Evolutionary conservation across 1,284 basidiomycete species (phyloP), one percentile per base, ranked within the genome.

Genomic region (Tilletia horrida): DNA sequence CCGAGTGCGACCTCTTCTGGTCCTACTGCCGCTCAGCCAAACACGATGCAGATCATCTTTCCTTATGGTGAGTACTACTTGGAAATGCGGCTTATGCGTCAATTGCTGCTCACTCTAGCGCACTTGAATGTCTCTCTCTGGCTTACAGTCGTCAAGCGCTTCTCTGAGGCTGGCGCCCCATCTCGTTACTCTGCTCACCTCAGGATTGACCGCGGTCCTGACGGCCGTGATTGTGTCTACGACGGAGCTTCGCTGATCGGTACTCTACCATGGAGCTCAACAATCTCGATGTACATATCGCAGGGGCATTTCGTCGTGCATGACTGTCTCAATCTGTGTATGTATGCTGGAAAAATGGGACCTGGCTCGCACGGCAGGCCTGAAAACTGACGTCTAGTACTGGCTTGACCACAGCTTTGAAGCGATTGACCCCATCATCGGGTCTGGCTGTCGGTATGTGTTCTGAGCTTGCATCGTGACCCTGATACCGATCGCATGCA

Each of bases 301-400:
- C 21, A 27, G 23, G 27, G 27, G 50, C 50, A 52, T 13, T 52
- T 52, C 3, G 23, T 27, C 14, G 27, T 52, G 13, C 14, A 7
- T 25, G 50, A 52, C 50, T 52, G 50, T 52, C 50, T 52, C 21
- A 52, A 52, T 14, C 23, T 52, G 50, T 25, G 50, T 52, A 27
- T 23, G 50, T 52, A 14, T 23, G n/a, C 13, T 13, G 18, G 47
- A n/a, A 8, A 8, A 23, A 48, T 9, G 8, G 18, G 8, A 9
- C 47, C 18, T 7, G 18, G 18, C 8, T 48, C 9, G 18, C 18
- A n/a, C 47, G 8, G 47, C 18, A 48, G 18, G 18, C 25, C 8
- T 8, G 8, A n/a, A 11, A 9, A 8, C 47, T 48, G n/a, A 7
- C 9, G 8, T 48, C 47, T 8, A 48, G 25, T 21, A 25, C 31